Conservation (phyloP, 768 basidiomycete genomes). For the Lactarius indigo region DNA sequence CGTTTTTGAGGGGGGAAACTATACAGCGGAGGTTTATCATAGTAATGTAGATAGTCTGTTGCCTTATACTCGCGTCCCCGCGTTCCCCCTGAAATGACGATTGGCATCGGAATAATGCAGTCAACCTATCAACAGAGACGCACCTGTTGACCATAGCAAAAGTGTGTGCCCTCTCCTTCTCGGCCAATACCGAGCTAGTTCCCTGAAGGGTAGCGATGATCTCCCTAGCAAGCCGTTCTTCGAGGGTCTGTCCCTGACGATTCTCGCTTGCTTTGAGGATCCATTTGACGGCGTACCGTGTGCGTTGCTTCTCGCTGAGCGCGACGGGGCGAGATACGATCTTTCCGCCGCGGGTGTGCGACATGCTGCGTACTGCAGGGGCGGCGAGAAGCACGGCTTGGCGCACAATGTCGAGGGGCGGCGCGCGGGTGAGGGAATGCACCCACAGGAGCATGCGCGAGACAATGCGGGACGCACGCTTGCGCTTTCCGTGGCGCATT, state of each 20-base stretch:
- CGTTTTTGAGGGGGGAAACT: not conserved
- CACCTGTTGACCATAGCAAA: conserved; percentile 77
- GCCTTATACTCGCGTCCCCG: conserved; percentile 16
- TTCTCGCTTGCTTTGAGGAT: conserved; percentile 61
- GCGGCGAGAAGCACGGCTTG: conserved; percentile 64
- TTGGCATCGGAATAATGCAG: not conserved
- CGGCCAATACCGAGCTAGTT: conserved; percentile 52
- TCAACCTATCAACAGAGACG: conserved; percentile 29
- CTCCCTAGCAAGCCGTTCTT: conserved; percentile 76
- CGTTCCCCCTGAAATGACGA: conserved; percentile 18
- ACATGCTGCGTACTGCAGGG: conserved; percentile 64
- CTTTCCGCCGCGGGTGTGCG: conserved; percentile 62
- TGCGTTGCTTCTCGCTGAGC: conserved; percentile 77
- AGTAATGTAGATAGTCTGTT: not conserved
- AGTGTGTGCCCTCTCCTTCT: conserved; percentile 61
- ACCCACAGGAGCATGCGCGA: conserved; percentile 67
- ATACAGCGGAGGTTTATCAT: not conserved
- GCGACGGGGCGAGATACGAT: conserved; percentile 62
- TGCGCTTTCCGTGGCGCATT: conserved; percentile 61
- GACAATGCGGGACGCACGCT: conserved; percentile 53
- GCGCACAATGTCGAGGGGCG: conserved; percentile 77
- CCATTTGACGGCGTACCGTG: conserved; percentile 64
- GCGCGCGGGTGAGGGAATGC: conserved; percentile 67
- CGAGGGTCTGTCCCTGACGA: conserved; percentile 52
- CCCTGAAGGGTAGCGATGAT: conserved; percentile 68